Conservation (phyloP, 2,329 filamentous ascomycete genomes). For the Aspergillus sp. region DNA sequence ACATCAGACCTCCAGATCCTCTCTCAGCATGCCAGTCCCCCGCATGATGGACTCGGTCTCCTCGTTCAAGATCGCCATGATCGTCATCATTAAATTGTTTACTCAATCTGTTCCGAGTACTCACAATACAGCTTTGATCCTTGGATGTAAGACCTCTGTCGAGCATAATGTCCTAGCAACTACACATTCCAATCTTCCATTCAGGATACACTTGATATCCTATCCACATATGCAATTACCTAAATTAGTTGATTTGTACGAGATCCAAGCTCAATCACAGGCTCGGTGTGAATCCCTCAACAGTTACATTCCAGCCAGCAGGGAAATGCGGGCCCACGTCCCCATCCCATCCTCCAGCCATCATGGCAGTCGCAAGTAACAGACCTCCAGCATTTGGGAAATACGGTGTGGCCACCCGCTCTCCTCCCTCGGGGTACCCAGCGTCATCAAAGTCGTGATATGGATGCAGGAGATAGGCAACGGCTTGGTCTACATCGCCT, state of each 20-base stretch:
- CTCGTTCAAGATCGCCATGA: too few relatives aligned
- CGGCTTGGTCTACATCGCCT: constrained; percentile 43
- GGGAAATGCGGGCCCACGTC: neutral
- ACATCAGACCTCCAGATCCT: too few relatives aligned
- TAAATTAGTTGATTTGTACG: too few relatives aligned
- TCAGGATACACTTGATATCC: neutral
- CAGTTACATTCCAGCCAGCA: neutral
- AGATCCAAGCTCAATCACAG: neutral
- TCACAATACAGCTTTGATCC: too few relatives aligned
- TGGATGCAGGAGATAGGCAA: constrained; percentile 48
- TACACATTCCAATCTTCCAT: too few relatives aligned
- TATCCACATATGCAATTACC: too few relatives aligned
- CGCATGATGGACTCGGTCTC: too few relatives aligned
- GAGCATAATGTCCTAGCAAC: too few relatives aligned
- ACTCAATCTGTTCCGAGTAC: too few relatives aligned
- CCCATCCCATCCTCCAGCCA: constrained; percentile 57
- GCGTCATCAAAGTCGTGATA: constrained; percentile 58
- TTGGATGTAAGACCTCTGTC: too few relatives aligned
- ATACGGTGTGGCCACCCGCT: constrained; percentile 57
- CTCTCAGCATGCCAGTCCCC: too few relatives aligned
- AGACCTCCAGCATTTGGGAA: constrained; percentile 54
- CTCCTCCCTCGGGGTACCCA: constrained; percentile 52
- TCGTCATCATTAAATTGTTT: too few relatives aligned
- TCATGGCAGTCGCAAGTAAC: constrained; percentile 56
- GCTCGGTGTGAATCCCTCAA: neutral